phyloP scores from a whole-genome alignment of 495 filamentous ascomycete species.

The Aspergillus asperescens region DNA sequence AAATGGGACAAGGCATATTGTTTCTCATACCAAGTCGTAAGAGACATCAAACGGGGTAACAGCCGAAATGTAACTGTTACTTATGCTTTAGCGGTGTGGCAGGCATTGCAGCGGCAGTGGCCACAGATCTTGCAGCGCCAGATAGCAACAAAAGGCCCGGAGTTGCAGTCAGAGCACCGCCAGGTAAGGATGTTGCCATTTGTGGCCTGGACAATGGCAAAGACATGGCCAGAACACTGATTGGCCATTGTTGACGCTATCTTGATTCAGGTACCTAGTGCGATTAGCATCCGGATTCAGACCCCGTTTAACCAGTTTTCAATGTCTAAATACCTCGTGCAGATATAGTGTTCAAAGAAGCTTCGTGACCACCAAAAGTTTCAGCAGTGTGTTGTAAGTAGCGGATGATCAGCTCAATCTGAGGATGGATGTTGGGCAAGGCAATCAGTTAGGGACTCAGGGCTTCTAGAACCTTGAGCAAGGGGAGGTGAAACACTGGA shows the following conservation, averaged over 20 bases:
- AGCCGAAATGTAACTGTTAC: slow-evolving; percentile 17
- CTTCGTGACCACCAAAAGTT: background rate
- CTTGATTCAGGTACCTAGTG: background rate
- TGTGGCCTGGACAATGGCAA: slow-evolving; percentile 42
- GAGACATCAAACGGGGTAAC: slow-evolving; percentile 10
- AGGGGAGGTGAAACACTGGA: slow-evolving; percentile 12
- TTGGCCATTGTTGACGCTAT: slow-evolving; percentile 37
- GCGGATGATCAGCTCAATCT: background rate
- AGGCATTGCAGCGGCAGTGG: slow-evolving; percentile 42
- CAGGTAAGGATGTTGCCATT: slow-evolving; percentile 48
- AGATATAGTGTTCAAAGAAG: background rate
- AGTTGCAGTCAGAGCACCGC: slow-evolving; percentile 47
- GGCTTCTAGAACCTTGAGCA: slow-evolving; percentile 1
- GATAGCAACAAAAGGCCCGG: slow-evolving; percentile 45
- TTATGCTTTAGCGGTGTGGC: slow-evolving; percentile 42
- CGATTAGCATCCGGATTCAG: background rate
- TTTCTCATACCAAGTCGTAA: slow-evolving; percentile 11
- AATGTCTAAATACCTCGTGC: background rate
- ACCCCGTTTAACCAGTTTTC: too few relatives aligned
- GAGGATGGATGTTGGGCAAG: background rate
- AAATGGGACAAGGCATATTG: background rate
- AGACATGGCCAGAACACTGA: slow-evolving; percentile 43
- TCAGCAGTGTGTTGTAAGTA: background rate
- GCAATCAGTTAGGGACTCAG: background rate
- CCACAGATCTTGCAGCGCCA: slow-evolving; percentile 48